phyloP scores from a whole-genome alignment of 106 monocot species.

The Allium cepa region DNA sequence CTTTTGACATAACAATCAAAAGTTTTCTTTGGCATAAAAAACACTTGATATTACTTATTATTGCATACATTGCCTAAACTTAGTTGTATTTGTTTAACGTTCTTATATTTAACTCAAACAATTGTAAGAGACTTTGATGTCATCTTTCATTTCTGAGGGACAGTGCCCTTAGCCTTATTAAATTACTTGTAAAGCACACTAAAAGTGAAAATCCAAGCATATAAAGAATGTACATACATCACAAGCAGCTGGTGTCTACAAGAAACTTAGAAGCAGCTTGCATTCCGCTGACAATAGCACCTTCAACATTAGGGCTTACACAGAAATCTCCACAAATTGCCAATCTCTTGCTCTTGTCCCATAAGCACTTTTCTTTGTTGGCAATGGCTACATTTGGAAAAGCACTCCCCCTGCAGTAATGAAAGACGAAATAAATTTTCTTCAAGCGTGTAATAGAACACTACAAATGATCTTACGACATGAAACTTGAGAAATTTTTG shows the following conservation, averaged over 20 bases:
- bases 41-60: no score
- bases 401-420: slow-evolving; percentile 65
- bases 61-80: no score
- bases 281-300: slow-evolving; percentile 67
- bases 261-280: slow-evolving; percentile 54
- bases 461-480: background rate
- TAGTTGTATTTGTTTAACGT: no score
- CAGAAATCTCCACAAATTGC: slow-evolving; percentile 85
- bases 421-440: background rate
- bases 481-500: background rate
- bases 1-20: no score
- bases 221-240: slow-evolving; percentile 9
- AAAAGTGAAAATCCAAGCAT: background rate
- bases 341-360: slow-evolving; percentile 45
- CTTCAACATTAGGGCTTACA: slow-evolving; percentile 49
- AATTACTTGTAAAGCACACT: no score
- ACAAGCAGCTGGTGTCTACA: slow-evolving; percentile 23
- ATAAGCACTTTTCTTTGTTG: slow-evolving; percentile 58
- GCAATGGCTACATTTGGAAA: slow-evolving; percentile 39
- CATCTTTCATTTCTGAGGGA: no score
- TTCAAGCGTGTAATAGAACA: background rate
- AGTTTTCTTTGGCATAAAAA: no score
- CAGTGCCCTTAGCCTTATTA: no score
- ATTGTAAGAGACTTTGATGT: no score
- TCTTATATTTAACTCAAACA: no score